Evolutionary conservation across 257 asterid genomes (phyloP), one percentile per base, ranked within the genome.

Genomic region (Agastache rugosa): DNA sequence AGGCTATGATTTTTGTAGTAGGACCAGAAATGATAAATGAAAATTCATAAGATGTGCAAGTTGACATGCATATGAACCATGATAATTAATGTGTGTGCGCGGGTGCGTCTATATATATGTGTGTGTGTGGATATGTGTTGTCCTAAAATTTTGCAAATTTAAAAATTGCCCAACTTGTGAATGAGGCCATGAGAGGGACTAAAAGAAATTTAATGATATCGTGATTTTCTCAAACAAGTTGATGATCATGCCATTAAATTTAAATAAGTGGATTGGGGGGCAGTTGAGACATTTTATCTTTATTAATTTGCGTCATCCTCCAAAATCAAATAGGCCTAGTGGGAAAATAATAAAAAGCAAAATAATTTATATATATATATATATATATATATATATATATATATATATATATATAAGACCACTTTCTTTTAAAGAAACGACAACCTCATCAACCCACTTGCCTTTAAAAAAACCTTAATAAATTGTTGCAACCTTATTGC

Each of bases 401-500:
- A n/a, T n/a, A n/a, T n/a, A n/a, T n/a, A 23, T 10, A 25, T 14
- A 48, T 12, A 8, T 11, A 22, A 39, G 3, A 27, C 16, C 47
- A 65, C 59, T 78, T 70, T 61, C 37, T 48, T 72, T 67, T 63
- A 37, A 66, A 22, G 67, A 15, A 79, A 79, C 56, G 76, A 69
- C 63, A 73, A 60, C 37, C 65, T 55, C 58, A 64, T 73, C 37
- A 34, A 45, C 65, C 71, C 78, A 66, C 71, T 73, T 66, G 77
- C n/a, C 22, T 23, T 65, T 37, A 7, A 75, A 31, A 77, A 71
- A 77, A 56, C 78, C 70, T 44, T 39, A 23, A 41, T 16, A 48
- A 72, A 53, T 77, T 39, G 74, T 54, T 55, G 16, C 14, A 31
- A 75, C 7, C 19, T 75, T 67, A 15, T 76, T 63, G 25, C 56